Percentiles rank a stretch among this genome's conserved stretches.
phyloP scores from a whole-genome alignment of 2,329 filamentous ascomycete genomes.

The Decorospora gaudefroyi region DNA sequence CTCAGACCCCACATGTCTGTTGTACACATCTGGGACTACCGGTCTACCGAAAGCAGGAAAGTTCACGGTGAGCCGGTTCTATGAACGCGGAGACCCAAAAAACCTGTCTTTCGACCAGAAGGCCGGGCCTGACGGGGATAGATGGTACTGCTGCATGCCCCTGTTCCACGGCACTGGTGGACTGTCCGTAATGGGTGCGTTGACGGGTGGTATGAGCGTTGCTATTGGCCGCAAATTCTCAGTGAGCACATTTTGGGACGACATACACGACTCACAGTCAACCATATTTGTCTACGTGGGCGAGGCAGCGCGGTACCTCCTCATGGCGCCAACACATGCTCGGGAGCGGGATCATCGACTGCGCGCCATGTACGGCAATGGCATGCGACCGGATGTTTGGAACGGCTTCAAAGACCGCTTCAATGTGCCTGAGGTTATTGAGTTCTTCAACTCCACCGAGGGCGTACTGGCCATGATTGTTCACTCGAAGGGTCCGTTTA shows the following conservation, averaged over 20 bases:
- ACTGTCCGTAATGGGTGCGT: conserved; percentile 58
- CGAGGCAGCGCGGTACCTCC: conserved; percentile 72
- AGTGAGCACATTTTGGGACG: conserved; percentile 69
- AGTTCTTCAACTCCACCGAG: conserved; percentile 80
- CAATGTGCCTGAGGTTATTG: conserved; percentile 63
- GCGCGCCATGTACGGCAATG: conserved; percentile 66
- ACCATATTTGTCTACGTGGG: conserved; percentile 78
- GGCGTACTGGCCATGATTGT: conserved; percentile 65
- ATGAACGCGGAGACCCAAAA: conserved; percentile 44
- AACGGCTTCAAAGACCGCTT: conserved; percentile 65
- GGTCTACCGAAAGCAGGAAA: conserved; percentile 65
- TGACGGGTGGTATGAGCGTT: conserved; percentile 52
- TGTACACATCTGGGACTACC: conserved; percentile 77
- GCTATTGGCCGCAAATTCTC: conserved; percentile 69
- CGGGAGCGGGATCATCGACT: conserved; percentile 63
- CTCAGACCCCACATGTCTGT: conserved; percentile 62
- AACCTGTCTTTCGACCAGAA: conserved; percentile 42
- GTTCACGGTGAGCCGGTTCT: conserved; percentile 35
- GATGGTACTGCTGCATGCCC: conserved; percentile 77
- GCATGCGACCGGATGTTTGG: conserved; percentile 71
- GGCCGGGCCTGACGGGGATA: conserved; percentile 53
- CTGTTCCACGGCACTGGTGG: conserved; percentile 75
- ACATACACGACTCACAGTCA: conserved; percentile 67
- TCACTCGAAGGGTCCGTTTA: conserved; percentile 59
- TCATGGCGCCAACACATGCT: conserved; percentile 66